Base-by-base conservation (phyloP, 352 stramenopile species). In the Plasmopara halstedii region DNA sequence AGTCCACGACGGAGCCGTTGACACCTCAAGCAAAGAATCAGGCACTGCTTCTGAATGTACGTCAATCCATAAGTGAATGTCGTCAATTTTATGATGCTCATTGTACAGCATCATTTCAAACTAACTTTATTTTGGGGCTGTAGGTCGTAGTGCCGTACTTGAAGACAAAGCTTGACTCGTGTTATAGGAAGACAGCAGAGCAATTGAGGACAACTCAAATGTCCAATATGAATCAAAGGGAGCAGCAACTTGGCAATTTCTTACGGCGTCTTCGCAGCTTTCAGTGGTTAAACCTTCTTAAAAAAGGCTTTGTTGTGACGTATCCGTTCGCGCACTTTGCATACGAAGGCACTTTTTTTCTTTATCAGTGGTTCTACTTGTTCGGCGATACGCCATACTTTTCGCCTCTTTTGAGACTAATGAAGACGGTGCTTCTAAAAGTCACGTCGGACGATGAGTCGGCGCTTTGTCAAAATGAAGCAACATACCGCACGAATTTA, bases 311-410 rank as follows among this genome's bases (percentile, higher is more conserved):
- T 50, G 61, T 88, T 34, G 60, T 61, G 7, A 55, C 58, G 18
- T 94, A 94, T 45, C 82, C 82, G 19, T 82, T 87, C 38, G 65
- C 57, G 23, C 82, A 94, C 56, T 83, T 94, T 56, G 58, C 47
- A 4, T 90, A 89, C 50, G 75, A 94, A 68, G 74, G 75, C 10
- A 58, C 67, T 0, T 91, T 91, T 57, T 88, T 94, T 50, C 22
- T 89, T 17, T 89, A 90, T 47, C 73, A 94, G 69, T 88, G 77
- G 82, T 47, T 91, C 19, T 94, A 94, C 62, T 45, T 94, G 45
- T 85, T 94, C 57, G 79, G 77, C 19, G 75, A 91, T 33, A 90
- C 82, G 3, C 73, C 70, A 3, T 88, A 85, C 38, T 94, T 94
- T 45, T 85, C 82, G 6, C 82, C 82, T 2, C 83, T 91, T 35